A percentile compares a stretch with the other conserved stretches of the same genome.
Conservation (phyloP, 257 asterid genomes). For the Jacaranda mimosifolia region DNA sequence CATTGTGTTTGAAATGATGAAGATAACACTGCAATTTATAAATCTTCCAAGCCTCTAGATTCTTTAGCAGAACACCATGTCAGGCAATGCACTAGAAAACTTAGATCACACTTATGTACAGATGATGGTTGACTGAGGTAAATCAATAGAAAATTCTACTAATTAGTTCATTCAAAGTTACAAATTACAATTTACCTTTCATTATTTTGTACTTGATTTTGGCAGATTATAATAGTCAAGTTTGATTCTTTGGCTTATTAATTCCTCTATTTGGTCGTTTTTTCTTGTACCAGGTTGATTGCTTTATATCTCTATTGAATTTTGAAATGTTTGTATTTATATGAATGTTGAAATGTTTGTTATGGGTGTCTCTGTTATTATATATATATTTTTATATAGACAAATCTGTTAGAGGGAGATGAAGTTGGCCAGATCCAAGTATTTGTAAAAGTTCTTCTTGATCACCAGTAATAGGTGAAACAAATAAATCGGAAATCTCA, state of each 20-base stretch:
- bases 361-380: too few species aligned
- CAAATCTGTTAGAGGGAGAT: background rate
- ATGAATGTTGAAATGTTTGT: too few species aligned
- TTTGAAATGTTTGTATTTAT: too few species aligned
- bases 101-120: background rate
- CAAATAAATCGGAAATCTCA: conserved; percentile 21
- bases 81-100: too few species aligned
- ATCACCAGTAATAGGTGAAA: background rate
- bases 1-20: too few species aligned
- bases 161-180: background rate
- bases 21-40: too few species aligned
- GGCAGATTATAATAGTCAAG: background rate
- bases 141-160: background rate
- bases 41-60: too few species aligned
- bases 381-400: too few species aligned
- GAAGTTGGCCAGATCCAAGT: background rate
- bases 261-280: background rate
- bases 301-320: too few species aligned
- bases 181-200: too few species aligned
- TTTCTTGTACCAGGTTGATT: background rate
- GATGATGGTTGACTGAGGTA: background rate
- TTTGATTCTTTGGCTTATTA: background rate
- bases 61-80: too few species aligned
- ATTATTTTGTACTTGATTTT: too few species aligned
- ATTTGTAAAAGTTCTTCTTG: background rate